A percentile compares a stretch with the other conserved stretches of the same genome.
These are phyloP conservation scores for Cordyceps pruinosa DNA, from an alignment of 2,329 filamentous ascomycete species.

Conservation along the genomic window DNA sequence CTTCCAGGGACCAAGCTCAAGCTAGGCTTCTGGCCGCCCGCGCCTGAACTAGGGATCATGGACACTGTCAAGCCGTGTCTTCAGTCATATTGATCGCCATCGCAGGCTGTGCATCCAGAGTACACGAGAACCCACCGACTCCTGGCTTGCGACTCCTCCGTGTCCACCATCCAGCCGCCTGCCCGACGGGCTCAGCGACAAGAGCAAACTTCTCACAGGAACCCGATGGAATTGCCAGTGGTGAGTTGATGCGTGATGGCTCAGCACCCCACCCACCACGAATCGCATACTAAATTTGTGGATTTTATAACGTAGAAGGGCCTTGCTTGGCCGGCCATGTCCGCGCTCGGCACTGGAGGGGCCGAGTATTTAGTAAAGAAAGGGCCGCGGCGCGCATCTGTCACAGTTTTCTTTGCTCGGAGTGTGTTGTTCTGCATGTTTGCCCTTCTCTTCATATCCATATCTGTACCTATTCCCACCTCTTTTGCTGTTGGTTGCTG, in stretches of 20 bases:
- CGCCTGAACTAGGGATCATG: too few species aligned
- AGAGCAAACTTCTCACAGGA: not conserved
- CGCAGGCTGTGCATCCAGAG: not conserved
- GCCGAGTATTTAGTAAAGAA: not conserved
- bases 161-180: not conserved
- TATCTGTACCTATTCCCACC: not conserved
- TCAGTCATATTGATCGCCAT: not conserved
- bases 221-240: not conserved
- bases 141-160: not conserved
- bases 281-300: not conserved
- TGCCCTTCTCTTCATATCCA: not conserved
- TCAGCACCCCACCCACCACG: not conserved
- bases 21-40: not conserved
- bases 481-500: not conserved
- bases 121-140: not conserved
- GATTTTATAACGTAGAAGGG: not conserved
- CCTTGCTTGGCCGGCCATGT: not conserved
- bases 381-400: not conserved
- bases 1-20: conserved; percentile 1
- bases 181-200: not conserved
- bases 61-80: too few species aligned
- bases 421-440: not conserved
- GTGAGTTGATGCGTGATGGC: not conserved
- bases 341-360: conserved; percentile 3
- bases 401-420: not conserved